phyloP scores from a whole-genome alignment of 2,329 filamentous ascomycete species.

The Elsinoe necatrix region DNA sequence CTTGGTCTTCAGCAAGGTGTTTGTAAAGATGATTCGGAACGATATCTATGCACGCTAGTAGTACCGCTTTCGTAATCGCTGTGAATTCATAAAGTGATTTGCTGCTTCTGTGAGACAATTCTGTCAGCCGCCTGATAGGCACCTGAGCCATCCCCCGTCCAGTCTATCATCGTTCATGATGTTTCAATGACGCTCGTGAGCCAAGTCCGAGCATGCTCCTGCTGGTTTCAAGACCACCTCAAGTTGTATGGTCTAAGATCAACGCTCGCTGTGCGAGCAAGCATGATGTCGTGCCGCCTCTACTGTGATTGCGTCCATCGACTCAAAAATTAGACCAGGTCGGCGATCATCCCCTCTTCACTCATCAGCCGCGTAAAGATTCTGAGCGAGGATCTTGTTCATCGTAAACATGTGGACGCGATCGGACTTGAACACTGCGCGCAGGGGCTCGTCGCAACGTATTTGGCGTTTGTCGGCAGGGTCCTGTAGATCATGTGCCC shows the following conservation, averaged over 20 bases:
- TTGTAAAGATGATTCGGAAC: not conserved
- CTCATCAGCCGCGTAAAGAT: conserved; percentile 80
- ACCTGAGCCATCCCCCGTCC: no score
- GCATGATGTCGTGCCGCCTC: no score
- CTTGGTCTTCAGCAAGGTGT: not conserved
- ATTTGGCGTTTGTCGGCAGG: conserved; percentile 89
- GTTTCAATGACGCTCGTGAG: no score
- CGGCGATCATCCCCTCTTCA: no score
- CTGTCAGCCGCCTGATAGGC: not conserved
- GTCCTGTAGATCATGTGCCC: conserved; percentile 78
- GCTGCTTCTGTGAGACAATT: not conserved
- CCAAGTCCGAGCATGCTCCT: no score
- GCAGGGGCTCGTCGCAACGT: conserved; percentile 81
- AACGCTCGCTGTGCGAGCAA: no score
- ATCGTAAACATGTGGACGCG: conserved; percentile 98
- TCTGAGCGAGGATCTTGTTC: conserved; percentile 90
- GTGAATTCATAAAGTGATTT: not conserved
- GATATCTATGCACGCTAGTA: not conserved
- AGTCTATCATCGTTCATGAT: no score
- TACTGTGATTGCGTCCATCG: no score
- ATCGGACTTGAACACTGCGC: conserved; percentile 82
- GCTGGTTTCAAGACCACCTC: no score
- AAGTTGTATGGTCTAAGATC: no score
- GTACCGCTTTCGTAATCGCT: not conserved
- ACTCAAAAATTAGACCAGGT: no score